Base-by-base conservation (phyloP, 2,329 filamentous ascomycete species). In the Exophiala bonariae region DNA sequence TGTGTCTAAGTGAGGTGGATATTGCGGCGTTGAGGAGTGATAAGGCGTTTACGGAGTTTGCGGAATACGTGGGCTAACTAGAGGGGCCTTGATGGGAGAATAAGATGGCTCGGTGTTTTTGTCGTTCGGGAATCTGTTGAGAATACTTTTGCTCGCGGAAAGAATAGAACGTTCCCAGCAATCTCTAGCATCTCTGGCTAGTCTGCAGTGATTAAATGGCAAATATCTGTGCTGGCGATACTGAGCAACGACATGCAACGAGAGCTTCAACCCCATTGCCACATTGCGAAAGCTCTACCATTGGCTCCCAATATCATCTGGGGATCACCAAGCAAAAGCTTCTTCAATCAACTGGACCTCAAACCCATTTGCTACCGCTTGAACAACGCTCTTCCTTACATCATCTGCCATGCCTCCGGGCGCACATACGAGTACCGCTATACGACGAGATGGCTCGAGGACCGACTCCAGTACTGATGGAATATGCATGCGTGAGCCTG, bases 1-100 rank as follows among this genome's bases (percentile, higher is more conserved):
- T 80, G 6, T 77, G 72, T 52, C 54, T 80, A 41, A 64, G 67
- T 32, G 67, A 74, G 20, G 72, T 73, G 23, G 77, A 79, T 55
- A 65, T 79, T 67, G 62, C 68, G 30, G 61, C 60, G 41, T 54
- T 81, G 41, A 71, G 55, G 50, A 37, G 3, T 2, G 76, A 79
- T 58, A 59, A 64, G 17, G 66, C 70, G 38, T 77, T 77, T 47
- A 44, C 13, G 9, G 66, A 54, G 35, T 75, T 67, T 59, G 67
- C 61, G 2, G 59, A 20, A 11, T 70, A 37, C n/a, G 20, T 37
- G 4, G 35, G 35, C 19, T 37, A 19, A 37, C n/a, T n/a, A n/a
- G n/a, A n/a, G n/a, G n/a, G n/a, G n/a, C n/a, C n/a, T n/a, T n/a
- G n/a, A n/a, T n/a, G n/a, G n/a, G n/a, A n/a, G n/a, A n/a, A n/a